Evolutionary conservation across 75 land plant species (phyloP).

Genomic region (Cupressus sempervirens): DNA sequence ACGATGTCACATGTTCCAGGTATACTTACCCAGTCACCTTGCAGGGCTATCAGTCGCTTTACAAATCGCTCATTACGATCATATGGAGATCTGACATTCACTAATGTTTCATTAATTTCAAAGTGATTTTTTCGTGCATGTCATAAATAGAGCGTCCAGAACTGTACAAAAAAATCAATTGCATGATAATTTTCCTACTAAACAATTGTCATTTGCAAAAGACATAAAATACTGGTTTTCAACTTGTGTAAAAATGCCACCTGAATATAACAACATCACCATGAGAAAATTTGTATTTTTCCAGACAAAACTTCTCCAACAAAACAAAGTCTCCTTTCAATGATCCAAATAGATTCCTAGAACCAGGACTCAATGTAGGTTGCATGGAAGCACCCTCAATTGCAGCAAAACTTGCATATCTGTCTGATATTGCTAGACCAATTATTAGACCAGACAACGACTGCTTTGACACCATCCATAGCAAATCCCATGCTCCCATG

Average conservation of each 20-base stretch:
- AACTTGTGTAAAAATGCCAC: slow-evolving; percentile 25
- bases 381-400: slow-evolving; percentile 73
- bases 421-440: slow-evolving; percentile 62
- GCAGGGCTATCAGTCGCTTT: slow-evolving; percentile 74
- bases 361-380: slow-evolving; percentile 62
- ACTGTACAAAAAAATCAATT: not conserved
- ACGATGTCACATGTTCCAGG: slow-evolving; percentile 51
- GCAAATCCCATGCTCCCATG: slow-evolving; percentile 24
- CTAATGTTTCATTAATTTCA: not conserved
- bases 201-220: not conserved
- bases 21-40: slow-evolving; percentile 80
- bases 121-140: not conserved
- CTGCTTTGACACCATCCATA: slow-evolving; percentile 46
- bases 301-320: slow-evolving; percentile 70
- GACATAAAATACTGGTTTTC: not conserved
- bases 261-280: slow-evolving; percentile 83
- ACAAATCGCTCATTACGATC: slow-evolving; percentile 55
- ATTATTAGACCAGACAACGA: slow-evolving; percentile 38
- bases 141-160: not conserved
- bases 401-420: slow-evolving; percentile 48
- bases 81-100: slow-evolving; percentile 53
- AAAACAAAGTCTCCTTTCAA: slow-evolving; percentile 54
- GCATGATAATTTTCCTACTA: not conserved
- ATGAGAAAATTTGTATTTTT: slow-evolving; percentile 66
- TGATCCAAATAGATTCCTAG: slow-evolving; percentile 19